Conservation (phyloP, 306 rosid species). For the Vachellia collinsii region DNA sequence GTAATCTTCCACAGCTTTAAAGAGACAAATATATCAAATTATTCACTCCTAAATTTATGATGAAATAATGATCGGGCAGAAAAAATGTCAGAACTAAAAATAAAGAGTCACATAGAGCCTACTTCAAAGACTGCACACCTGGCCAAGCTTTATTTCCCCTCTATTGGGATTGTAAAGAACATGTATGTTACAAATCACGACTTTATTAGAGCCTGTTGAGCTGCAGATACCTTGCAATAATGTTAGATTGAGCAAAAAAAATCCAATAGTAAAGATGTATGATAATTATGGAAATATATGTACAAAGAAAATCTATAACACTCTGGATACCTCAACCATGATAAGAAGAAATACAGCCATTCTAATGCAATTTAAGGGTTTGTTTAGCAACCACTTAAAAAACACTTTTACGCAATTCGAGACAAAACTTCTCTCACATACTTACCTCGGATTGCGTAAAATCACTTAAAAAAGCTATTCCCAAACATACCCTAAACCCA, state of each 20-base stretch:
- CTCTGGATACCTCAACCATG: slow-evolving; percentile 10
- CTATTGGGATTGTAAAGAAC: slow-evolving; percentile 90
- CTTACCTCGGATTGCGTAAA: too few relatives aligned
- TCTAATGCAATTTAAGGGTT: slow-evolving; percentile 27
- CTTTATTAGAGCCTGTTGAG: slow-evolving; percentile 57
- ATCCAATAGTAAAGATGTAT: neutral
- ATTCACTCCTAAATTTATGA: neutral
- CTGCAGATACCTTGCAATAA: slow-evolving; percentile 54
- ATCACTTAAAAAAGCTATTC: too few relatives aligned
- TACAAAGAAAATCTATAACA: slow-evolving; percentile 14
- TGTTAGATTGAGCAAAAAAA: slow-evolving; percentile 31
- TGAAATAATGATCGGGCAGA: neutral
- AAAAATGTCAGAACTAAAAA: neutral
- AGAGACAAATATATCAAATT: neutral
- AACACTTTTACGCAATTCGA: too few relatives aligned
- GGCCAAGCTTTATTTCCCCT: slow-evolving; percentile 98
- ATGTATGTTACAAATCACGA: slow-evolving; percentile 85
- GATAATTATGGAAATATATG: neutral
- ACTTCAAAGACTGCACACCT: slow-evolving; percentile 56
- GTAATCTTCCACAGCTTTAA: neutral
- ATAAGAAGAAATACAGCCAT: slow-evolving; percentile 29
- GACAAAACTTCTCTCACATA: too few relatives aligned
- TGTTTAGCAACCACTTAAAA: too few relatives aligned
- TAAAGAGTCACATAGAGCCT: slow-evolving; percentile 13
- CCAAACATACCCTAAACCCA: too few relatives aligned